Percentiles rank a stretch among this genome's conserved stretches.
Conservation (phyloP, 805 yeast genomes). For the Lachancea quebecensis region DNA sequence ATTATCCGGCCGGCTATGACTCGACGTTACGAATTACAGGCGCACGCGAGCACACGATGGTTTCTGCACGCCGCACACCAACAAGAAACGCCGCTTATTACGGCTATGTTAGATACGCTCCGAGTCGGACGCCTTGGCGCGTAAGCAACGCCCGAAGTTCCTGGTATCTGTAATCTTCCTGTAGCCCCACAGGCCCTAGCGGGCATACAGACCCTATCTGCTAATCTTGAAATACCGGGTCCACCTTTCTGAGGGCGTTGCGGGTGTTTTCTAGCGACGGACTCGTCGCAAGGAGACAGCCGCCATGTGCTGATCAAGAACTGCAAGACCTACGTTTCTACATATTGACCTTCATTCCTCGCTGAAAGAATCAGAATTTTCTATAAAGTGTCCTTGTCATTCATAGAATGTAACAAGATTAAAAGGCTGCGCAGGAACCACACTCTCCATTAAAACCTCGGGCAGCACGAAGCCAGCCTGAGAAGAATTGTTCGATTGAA, state of each 20-base stretch:
- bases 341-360: slow-evolving; percentile 2
- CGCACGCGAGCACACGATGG: too few species aligned
- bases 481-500: slow-evolving; percentile 32
- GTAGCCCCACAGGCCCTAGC: slow-evolving; percentile 1
- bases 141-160: slow-evolving; percentile 2
- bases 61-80: too few species aligned
- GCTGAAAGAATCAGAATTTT: slow-evolving; percentile 33
- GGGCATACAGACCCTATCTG: slow-evolving; percentile 2
- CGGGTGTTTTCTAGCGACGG: not conserved
- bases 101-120: slow-evolving; percentile 3
- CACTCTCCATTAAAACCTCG: slow-evolving; percentile 34
- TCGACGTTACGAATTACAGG: too few species aligned
- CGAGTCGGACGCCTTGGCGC: slow-evolving; percentile 4
- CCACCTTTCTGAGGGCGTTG: slow-evolving; percentile 6
- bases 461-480: slow-evolving; percentile 7
- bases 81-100: too few species aligned
- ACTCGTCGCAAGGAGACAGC: not conserved
- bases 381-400: slow-evolving; percentile 31
- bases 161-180: slow-evolving; percentile 1
- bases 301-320: not conserved
- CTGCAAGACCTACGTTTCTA: not conserved
- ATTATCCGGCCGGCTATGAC: too few species aligned
- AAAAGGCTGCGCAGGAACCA: slow-evolving; percentile 33
- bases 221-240: slow-evolving; percentile 1
- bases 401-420: slow-evolving; percentile 34